Base-by-base conservation (phyloP, 768 basidiomycete species). In the Agrocybe praecox region DNA sequence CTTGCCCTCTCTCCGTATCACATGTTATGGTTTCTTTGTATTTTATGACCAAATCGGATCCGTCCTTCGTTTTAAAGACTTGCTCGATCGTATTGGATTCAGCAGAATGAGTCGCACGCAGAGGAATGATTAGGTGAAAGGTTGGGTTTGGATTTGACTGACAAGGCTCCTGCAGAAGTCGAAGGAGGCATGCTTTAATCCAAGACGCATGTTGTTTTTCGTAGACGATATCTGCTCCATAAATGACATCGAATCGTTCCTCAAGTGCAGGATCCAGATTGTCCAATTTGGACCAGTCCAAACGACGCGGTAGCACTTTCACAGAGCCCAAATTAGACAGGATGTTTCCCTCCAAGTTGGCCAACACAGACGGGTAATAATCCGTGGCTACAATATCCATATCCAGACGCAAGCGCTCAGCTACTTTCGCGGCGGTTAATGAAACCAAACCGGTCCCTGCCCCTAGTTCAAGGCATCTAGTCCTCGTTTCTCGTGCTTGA, bases 171-270 rank as follows among this genome's bases (percentile, higher is more conserved):
- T 64, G 68, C 6, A 94, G 79, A 15, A 85, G 74, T 14, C 56
- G 73, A 21, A 66, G 67, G 8, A 92, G 81, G 49, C 88, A 89
- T 0, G 68, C 64, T 59, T 81, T 83, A 61, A 94, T 88, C 89
- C 88, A 92, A 0, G 66, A 47, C 0, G 88, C 87, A 66, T 94
- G 92, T 23, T 80, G 70, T 0, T 83, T 74, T 63, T 93, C 85
- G 71, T 94, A 95, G 6, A 94, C 73, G 55, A 94, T 85, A 63
- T 95, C 92, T n/a, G 92, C 90, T 0, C 88, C 93, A 22, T 93
- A 75, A 11, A 94, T 73, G 10, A 92, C 64, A 54, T 93, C 87
- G 70, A 90, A 94, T 0, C 80, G 72, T 29, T 61, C 53, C 34
- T 76, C 65, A 8, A 81, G 67, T 14, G 46, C 14, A 0, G 72